A percentile compares a stretch with the other conserved stretches of the same genome.
phyloP scores from a whole-genome alignment of 2,329 filamentous ascomycete genomes.

The Cladosporium sp. region DNA sequence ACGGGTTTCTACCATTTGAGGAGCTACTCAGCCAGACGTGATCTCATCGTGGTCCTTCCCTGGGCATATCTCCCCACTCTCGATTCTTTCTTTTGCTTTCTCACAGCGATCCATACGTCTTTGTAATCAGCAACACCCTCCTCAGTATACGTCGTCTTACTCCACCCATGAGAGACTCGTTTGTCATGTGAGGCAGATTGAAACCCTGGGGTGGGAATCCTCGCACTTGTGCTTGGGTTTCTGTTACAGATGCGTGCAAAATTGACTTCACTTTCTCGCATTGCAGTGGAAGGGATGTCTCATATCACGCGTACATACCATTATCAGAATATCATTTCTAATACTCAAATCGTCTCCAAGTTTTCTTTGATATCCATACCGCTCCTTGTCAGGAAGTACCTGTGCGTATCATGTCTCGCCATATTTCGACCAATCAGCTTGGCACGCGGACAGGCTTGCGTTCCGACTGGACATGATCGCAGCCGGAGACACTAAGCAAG shows the following conservation, averaged over 20 bases:
- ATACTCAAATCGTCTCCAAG: neutral
- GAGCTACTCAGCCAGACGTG: constrained; percentile 25
- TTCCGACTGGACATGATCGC: neutral
- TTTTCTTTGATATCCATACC: neutral
- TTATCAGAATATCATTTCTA: neutral
- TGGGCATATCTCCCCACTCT: neutral
- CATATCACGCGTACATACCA: constrained; percentile 19
- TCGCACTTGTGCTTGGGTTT: constrained; percentile 9
- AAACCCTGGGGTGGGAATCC: constrained; percentile 9
- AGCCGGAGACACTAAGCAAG: neutral
- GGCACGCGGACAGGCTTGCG: neutral
- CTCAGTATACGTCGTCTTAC: constrained; percentile 38
- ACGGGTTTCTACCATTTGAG: constrained; percentile 26
- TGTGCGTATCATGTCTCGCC: neutral
- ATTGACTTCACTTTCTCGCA: constrained; percentile 19
- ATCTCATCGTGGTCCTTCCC: neutral
- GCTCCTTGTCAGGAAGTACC: neutral
- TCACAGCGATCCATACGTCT: neutral
- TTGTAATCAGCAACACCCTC: constrained; percentile 23
- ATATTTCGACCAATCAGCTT: constrained; percentile 9
- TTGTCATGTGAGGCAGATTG: constrained; percentile 37
- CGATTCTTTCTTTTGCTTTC: neutral
- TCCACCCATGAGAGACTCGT: constrained; percentile 35
- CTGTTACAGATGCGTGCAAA: constrained; percentile 16
- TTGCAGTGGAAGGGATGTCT: constrained; percentile 18